Evolutionary conservation across 306 rosid species (phyloP), one percentile per base, ranked within the genome.

Genomic region (Acmispon strigosus): DNA sequence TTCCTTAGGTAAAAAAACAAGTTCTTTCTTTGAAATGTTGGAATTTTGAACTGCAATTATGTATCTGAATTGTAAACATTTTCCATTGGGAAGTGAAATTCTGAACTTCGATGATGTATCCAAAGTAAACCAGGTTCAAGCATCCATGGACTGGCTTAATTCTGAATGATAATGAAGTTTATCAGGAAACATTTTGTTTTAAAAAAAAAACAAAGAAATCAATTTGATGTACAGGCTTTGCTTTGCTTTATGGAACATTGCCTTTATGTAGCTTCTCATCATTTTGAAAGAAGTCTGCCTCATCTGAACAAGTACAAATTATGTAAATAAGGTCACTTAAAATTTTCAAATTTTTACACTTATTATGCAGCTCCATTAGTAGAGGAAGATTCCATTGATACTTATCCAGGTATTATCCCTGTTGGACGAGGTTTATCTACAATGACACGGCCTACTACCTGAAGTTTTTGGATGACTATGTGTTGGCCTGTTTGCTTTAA

Each of bases 391-490:
- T 64, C 78, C 0, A 88, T 57, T 44, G 95, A 82, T 65, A 89
- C 84, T 66, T 84, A 84, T 80, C 91, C 89, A 12, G 97, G 97
- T 24, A 82, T 89, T 66, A 60, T 85, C 69, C 97, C 97, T 0
- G 57, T 82, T 70, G 97, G 99, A 36, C 96, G 97, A 16, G 99
- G 97, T 73, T 87, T 91, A 83, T 91, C 99, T 20, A 91, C 99
- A 24, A 89, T 94, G 96, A 91, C 99, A 19, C 78, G 97, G 52
- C 99, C 97, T 45, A 94, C 97, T 36, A 86, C 97, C 78, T 94
- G 81, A 90, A 60, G 64, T 45, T 63, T 62, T 70, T 44, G 32
- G 55, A 75, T 50, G 73, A 47, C 18, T 55, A 42, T 44, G 69
- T 49, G 19, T 56, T 70, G 73, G 70, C 60, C 47, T 52, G 39